Conservation (phyloP, 1,284 basidiomycete genomes). For the Leccinum fallax region DNA sequence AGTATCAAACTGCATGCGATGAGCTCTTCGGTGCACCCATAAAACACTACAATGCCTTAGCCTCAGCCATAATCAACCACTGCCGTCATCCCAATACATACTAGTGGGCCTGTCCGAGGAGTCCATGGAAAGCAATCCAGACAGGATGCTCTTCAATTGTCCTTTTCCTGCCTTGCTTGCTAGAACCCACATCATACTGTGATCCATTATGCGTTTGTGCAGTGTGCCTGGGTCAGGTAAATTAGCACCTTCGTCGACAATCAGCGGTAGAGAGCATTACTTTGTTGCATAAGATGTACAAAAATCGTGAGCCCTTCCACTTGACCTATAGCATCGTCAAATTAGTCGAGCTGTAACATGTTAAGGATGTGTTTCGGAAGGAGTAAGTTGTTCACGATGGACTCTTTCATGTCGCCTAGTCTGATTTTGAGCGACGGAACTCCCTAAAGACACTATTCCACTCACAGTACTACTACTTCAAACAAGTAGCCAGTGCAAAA, state of each 20-base stretch:
- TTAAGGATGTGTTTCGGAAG: constrained; percentile 8
- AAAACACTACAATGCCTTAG: too few relatives aligned
- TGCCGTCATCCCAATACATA: too few relatives aligned
- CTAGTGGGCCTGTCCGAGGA: constrained; percentile 7
- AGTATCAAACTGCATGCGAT: not conserved
- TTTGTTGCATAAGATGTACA: constrained; percentile 7
- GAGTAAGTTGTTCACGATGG: not conserved
- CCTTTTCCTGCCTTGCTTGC: constrained; percentile 16
- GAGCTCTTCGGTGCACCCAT: constrained; percentile 11
- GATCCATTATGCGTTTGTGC: constrained; percentile 3
- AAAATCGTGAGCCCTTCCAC: constrained; percentile 16
- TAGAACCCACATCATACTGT: constrained; percentile 19
- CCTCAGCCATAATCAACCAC: too few relatives aligned
- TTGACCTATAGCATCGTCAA: constrained; percentile 14
- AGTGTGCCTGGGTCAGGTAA: not conserved
- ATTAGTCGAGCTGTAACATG: constrained; percentile 14
- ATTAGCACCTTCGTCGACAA: not conserved
- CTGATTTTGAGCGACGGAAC: not conserved
- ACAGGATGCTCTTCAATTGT: not conserved
- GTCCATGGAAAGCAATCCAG: constrained; percentile 21
- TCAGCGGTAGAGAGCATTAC: constrained; percentile 4
- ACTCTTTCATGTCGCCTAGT: constrained; percentile 15
- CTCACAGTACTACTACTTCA: too few relatives aligned
- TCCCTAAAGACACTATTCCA: too few relatives aligned
- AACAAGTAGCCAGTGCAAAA: too few relatives aligned